Percentiles rank a stretch among this genome's conserved stretches.
Evolutionary conservation across 2,329 filamentous ascomycete genomes (phyloP).

Genomic region (Orbilia brochopaga): DNA sequence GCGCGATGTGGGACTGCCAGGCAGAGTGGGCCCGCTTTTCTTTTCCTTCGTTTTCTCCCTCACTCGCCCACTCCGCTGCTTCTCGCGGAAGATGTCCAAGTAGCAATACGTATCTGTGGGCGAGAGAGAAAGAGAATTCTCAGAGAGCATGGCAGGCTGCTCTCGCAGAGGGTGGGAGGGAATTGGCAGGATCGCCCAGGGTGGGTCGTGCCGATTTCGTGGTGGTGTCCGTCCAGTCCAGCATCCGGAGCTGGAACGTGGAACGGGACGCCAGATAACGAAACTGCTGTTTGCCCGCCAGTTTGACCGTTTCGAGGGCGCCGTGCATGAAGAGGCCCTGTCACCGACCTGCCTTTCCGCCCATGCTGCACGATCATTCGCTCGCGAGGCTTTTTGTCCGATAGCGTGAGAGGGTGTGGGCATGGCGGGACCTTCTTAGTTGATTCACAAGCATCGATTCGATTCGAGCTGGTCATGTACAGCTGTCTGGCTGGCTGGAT

Average conservation of each 20-base stretch:
- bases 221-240: conserved; percentile 31
- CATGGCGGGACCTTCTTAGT: conserved; percentile 41
- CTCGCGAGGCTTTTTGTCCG: conserved; percentile 17
- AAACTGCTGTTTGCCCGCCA: conserved; percentile 11
- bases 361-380: conserved; percentile 48
- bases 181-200: conserved; percentile 49
- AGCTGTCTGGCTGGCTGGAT: background rate
- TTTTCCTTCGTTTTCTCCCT: conserved; percentile 19
- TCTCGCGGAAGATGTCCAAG: conserved; percentile 18
- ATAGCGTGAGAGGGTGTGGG: conserved; percentile 8
- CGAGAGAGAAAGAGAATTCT: conserved; percentile 13
- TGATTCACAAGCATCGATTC: background rate
- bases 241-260: conserved; percentile 35
- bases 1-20: conserved; percentile 45
- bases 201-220: conserved; percentile 49
- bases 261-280: conserved; percentile 41
- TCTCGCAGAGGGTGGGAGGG: conserved; percentile 37
- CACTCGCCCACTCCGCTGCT: conserved; percentile 18
- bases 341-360: conserved; percentile 43
- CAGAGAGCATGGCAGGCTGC: conserved; percentile 38
- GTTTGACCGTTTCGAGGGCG: conserved; percentile 15
- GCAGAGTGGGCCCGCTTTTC: conserved; percentile 29
- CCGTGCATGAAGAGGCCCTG: conserved; percentile 44
- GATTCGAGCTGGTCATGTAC: background rate
- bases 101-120: too few species aligned